Conservation (phyloP, 2,329 filamentous ascomycete genomes). For the Alternaria consortialis region DNA sequence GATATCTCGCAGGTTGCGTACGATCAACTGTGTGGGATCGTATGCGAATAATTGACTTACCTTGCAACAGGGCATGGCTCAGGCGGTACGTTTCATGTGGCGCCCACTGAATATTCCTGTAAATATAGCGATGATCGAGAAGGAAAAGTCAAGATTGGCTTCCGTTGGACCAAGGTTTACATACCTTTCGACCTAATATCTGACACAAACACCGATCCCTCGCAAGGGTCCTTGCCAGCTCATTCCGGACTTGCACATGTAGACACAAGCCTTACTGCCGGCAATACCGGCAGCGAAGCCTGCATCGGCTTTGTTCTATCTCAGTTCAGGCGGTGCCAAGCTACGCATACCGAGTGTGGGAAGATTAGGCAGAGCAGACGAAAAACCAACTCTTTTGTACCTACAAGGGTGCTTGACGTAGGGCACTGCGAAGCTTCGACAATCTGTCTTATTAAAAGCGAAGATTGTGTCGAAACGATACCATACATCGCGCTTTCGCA, state of each 20-base stretch:
- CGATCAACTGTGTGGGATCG: background rate
- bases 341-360: background rate
- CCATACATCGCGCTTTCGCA: too few relatives aligned
- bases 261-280: background rate
- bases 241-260: background rate
- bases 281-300: background rate
- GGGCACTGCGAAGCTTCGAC: background rate
- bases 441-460: background rate
- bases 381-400: background rate
- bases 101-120: background rate
- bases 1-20: accelerated
- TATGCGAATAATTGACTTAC: background rate
- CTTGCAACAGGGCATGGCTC: background rate
- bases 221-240: too few relatives aligned
- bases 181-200: too few relatives aligned
- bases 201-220: too few relatives aligned
- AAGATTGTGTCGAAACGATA: too few relatives aligned
- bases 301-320: background rate
- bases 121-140: background rate
- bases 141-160: background rate
- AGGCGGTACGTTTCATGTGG: background rate
- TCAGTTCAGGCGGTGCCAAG: background rate
- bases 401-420: background rate
- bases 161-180: too few relatives aligned
- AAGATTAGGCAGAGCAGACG: background rate